Base-by-base conservation (phyloP, 805 yeast genomes). In the Pichia exigua region DNA sequence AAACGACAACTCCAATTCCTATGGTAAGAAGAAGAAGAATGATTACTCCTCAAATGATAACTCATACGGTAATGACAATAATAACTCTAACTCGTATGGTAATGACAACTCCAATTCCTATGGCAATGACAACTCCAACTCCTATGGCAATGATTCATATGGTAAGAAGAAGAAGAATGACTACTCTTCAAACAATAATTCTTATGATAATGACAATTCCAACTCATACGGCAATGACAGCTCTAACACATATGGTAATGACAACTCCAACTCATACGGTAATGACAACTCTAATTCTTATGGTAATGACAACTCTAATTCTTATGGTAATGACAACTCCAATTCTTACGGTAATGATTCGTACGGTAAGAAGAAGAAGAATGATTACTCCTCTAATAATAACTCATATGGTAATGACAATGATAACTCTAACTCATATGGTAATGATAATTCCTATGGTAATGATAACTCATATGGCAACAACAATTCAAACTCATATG, bases 101-200 rank as follows among this genome's bases (percentile, higher is more conserved):
- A 59, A 62, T 46, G 28, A 62, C 57, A 50, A 55, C 30, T 56
- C 58, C 22, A 58, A 65, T 56, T 65, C 70, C 13, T 64, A 63
- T 60, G 69, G 68, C 38, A 65, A 35, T n/a, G 39, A 65, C 54
- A 68, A 68, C 59, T 62, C 65, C 21, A 58, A 57, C 54, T 30
- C 35, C 12, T 30, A 30, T 13, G 35, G 35, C 13, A 59, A 61
- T 55, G 49, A 56, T 47, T 52, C 59, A 3, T 48, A 24, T 24
- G 20, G 20, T 51, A 55, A 64, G n/a, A n/a, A n/a, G n/a, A n/a
- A n/a, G n/a, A n/a, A n/a, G n/a, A n/a, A n/a, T 58, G 63, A 68
- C 58, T 22, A 41, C 15, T 40, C 60, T 55, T n/a, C n/a, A n/a
- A n/a, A n/a, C n/a, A n/a, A n/a, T n/a, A 22, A 44, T n/a, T 24